A percentile compares a stretch with the other conserved stretches of the same genome.
These are phyloP conservation scores for Bothia castanella DNA, from an alignment of 1,284 basidiomycete species.

Conservation along the genomic window DNA sequence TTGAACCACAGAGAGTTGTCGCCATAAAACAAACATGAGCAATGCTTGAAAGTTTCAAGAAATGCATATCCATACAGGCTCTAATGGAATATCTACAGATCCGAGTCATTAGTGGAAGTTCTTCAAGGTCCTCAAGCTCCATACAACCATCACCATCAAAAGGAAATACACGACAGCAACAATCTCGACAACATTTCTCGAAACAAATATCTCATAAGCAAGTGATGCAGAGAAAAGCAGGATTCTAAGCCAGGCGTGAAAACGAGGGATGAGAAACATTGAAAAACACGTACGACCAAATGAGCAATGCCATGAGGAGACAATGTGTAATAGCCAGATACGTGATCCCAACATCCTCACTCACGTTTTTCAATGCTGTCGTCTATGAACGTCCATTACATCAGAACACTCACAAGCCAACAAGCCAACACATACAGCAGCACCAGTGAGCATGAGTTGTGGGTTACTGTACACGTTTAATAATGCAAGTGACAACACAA, in stretches of 20 bases:
- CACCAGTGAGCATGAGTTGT: not conserved
- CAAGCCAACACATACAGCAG: constrained; percentile 13
- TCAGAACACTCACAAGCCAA: too few species aligned
- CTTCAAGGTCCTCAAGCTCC: not conserved
- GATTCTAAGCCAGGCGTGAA: not conserved
- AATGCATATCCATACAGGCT: too few species aligned
- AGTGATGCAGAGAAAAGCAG: not conserved
- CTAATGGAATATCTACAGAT: too few species aligned
- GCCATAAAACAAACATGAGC: too few species aligned
- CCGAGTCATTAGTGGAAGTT: not conserved
- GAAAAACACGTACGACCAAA: not conserved
- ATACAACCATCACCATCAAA: not conserved
- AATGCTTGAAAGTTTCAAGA: too few species aligned
- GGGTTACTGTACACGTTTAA: constrained; percentile 20
- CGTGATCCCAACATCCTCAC: not conserved
- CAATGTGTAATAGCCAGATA: constrained; percentile 1
- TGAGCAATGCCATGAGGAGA: not conserved
- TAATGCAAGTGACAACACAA: constrained; percentile 17
- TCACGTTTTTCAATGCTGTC: not conserved
- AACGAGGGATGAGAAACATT: not conserved
- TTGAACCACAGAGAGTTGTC: too few species aligned
- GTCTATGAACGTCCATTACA: too few species aligned
- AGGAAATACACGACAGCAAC: not conserved
- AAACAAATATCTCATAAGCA: not conserved
- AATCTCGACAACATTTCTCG: not conserved